Evolutionary conservation across 441 rosid genomes (phyloP).

Genomic region (Adansonia gregorii): DNA sequence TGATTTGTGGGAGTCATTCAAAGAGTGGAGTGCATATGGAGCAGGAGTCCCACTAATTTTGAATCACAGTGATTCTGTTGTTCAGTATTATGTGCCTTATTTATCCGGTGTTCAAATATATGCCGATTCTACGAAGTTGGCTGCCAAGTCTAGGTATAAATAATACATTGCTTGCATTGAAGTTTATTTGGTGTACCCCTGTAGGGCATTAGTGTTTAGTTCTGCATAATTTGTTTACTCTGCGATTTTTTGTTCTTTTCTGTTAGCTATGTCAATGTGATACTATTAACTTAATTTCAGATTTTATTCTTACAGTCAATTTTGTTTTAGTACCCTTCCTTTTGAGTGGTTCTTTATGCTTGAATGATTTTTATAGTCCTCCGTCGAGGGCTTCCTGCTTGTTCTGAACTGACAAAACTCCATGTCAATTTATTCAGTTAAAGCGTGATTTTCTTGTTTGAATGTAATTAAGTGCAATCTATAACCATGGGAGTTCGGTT

Average conservation of each 20-base stretch:
- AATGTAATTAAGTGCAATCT: background rate
- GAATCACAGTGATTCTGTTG: slow-evolving; percentile 60
- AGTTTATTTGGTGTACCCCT: background rate
- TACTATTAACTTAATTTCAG: background rate
- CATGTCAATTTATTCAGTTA: background rate
- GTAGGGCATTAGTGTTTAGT: background rate
- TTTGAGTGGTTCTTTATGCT: background rate
- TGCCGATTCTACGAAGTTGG: slow-evolving; percentile 40
- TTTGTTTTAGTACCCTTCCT: background rate
- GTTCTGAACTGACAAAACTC: background rate
- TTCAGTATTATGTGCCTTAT: slow-evolving; percentile 81
- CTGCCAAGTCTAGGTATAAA: slow-evolving; percentile 51
- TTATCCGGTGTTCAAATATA: slow-evolving; percentile 73
- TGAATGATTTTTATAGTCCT: background rate
- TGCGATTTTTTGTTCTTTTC: background rate
- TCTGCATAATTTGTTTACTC: background rate
- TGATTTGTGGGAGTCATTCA: slow-evolving; percentile 81
- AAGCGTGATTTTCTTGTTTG: background rate
- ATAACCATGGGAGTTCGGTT: background rate
- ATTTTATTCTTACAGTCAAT: background rate
- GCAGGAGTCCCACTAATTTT: slow-evolving; percentile 69
- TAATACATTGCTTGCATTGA: background rate
- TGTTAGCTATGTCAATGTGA: background rate
- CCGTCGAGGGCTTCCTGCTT: background rate
- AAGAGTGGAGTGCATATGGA: slow-evolving; percentile 91